Evolutionary conservation across 2,329 filamentous ascomycete genomes (phyloP).

Genomic region (Cladorrhinum sp.): DNA sequence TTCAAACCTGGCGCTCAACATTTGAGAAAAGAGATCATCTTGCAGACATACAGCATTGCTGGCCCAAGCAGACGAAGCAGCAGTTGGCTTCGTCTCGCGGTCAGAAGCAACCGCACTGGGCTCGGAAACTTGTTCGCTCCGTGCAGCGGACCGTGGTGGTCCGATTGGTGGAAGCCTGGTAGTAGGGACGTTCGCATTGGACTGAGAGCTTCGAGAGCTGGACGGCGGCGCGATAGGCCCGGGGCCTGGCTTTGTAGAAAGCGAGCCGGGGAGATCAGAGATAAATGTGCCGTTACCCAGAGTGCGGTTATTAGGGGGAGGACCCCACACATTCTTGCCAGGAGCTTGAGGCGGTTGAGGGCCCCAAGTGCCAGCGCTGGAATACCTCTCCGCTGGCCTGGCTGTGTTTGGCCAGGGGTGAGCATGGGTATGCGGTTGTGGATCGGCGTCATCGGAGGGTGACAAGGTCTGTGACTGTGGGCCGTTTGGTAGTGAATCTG

Average conservation of each 20-base stretch:
- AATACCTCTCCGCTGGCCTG: slow-evolving; percentile 46
- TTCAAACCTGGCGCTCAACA: slow-evolving; percentile 38
- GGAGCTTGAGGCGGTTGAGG: slow-evolving; percentile 37
- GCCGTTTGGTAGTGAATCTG: slow-evolving; percentile 20
- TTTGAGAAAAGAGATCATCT: slow-evolving; percentile 44
- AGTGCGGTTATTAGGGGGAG: slow-evolving; percentile 66
- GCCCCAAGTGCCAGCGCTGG: slow-evolving; percentile 46
- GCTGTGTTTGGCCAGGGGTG: slow-evolving; percentile 24
- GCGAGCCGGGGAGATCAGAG: slow-evolving; percentile 42
- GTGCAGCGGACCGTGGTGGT: slow-evolving; percentile 27
- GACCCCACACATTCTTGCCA: slow-evolving; percentile 68
- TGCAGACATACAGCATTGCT: slow-evolving; percentile 29
- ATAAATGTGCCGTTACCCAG: slow-evolving; percentile 78
- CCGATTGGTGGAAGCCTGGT: slow-evolving; percentile 33
- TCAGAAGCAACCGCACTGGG: slow-evolving; percentile 5
- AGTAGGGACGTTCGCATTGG: slow-evolving; percentile 5
- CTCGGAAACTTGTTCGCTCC: slow-evolving; percentile 7
- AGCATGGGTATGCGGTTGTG: slow-evolving; percentile 17
- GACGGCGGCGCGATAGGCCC: slow-evolving; percentile 43
- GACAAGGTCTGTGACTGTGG: slow-evolving; percentile 13
- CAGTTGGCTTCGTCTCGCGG: slow-evolving; percentile 14
- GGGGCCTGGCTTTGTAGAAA: slow-evolving; percentile 36
- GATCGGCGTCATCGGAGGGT: slow-evolving; percentile 16
- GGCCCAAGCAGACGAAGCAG: slow-evolving; percentile 21
- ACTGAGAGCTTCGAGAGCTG: slow-evolving; percentile 14